Conservation (phyloP, 202 grass and related monocot species). For the Miscanthus sacchariflorus region DNA sequence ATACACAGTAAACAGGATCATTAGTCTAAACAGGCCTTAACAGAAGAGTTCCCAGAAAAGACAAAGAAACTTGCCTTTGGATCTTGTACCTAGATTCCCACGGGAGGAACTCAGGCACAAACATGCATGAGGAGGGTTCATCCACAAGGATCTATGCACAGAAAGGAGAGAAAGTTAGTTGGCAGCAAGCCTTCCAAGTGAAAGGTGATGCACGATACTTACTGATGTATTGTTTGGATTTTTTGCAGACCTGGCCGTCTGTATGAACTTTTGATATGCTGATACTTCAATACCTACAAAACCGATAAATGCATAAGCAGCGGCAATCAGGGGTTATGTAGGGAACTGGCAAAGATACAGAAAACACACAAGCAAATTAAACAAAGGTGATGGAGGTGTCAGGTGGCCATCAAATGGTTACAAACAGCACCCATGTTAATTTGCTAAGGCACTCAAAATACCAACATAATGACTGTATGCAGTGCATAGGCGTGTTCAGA, state of each 20-base stretch:
- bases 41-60: not conserved
- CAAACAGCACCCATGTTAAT: not conserved
- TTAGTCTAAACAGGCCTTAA: not conserved
- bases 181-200: not conserved
- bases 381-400: not conserved
- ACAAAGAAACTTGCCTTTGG: not conserved
- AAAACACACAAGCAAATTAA: not conserved
- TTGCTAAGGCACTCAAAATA: not conserved
- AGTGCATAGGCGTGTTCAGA: not conserved
- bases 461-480: not conserved
- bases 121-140: not conserved
- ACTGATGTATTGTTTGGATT: slow-evolving; percentile 15
- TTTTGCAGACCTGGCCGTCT: not conserved
- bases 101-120: no score
- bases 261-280: not conserved
- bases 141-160: not conserved
- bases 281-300: slow-evolving; percentile 15
- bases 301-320: slow-evolving; percentile 1
- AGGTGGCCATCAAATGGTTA: not conserved
- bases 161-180: not conserved
- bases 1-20: not conserved
- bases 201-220: slow-evolving; percentile 15
- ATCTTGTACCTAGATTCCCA: no score
- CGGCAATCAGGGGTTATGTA: not conserved
- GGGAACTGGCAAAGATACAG: not conserved